Evolutionary conservation across 257 asterid genomes (phyloP).

Genomic region (Catharanthus roseus): DNA sequence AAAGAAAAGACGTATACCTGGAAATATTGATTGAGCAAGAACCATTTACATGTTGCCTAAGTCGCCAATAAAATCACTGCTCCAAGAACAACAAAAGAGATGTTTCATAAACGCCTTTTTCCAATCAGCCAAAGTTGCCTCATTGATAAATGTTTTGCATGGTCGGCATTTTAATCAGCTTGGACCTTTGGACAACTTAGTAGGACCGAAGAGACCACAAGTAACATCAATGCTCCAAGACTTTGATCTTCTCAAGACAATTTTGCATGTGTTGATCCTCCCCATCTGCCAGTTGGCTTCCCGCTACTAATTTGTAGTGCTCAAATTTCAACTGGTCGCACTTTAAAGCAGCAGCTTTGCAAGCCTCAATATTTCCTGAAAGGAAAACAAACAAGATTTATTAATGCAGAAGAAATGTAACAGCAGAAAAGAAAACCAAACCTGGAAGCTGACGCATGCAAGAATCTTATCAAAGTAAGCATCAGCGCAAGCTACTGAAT

Average conservation of each 20-base stretch:
- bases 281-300: constrained; percentile 39
- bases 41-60: background rate
- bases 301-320: constrained; percentile 56
- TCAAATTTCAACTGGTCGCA: constrained; percentile 74
- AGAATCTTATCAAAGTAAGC: background rate
- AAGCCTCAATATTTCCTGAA: constrained; percentile 72
- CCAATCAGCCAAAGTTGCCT: background rate
- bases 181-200: background rate
- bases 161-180: background rate
- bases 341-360: constrained; percentile 76
- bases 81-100: too few species aligned
- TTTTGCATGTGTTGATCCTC: constrained; percentile 58
- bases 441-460: background rate
- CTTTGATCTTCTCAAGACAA: constrained; percentile 64
- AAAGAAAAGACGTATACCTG: background rate
- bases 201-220: background rate
- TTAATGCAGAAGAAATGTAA: background rate
- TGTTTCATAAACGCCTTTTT: background rate
- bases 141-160: background rate
- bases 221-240: constrained; percentile 55
- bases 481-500: background rate
- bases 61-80: background rate
- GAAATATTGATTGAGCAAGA: background rate
- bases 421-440: background rate
- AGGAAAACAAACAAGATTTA: constrained; percentile 6